These are phyloP conservation scores for Zelopaecilomyces penicillatus DNA, from an alignment of 2,329 filamentous ascomycete genomes.

Conservation along the genomic window DNA sequence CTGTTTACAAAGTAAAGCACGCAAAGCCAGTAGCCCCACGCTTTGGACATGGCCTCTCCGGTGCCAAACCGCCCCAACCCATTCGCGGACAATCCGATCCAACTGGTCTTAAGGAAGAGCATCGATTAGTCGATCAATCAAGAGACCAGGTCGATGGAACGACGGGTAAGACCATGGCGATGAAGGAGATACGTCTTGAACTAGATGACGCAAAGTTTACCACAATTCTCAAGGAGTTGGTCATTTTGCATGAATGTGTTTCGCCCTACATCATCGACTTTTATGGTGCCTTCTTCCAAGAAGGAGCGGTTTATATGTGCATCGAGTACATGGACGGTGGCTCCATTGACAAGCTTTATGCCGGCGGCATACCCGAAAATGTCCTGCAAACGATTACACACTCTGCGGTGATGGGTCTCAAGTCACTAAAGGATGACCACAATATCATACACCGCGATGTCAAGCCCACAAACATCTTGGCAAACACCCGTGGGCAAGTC, in stretches of 20 bases:
- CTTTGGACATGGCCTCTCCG: constrained; percentile 50
- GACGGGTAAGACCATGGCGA: constrained; percentile 85
- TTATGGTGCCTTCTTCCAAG: constrained; percentile 97
- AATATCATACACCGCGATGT: constrained; percentile 99
- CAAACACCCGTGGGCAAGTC: constrained; percentile 82
- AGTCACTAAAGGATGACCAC: constrained; percentile 91
- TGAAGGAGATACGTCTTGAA: constrained; percentile 97
- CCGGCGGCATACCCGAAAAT: constrained; percentile 79
- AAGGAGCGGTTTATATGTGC: constrained; percentile 97
- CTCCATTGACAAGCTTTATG: constrained; percentile 93
- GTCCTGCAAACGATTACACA: constrained; percentile 86
- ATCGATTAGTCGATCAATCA: constrained; percentile 14
- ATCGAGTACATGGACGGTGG: constrained; percentile 99
- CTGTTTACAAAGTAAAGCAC: constrained; percentile 93
- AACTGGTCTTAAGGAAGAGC: constrained; percentile 18
- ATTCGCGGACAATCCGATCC: constrained; percentile 29
- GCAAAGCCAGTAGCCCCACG: constrained; percentile 53
- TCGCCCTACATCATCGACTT: constrained; percentile 98
- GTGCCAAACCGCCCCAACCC: constrained; percentile 31
- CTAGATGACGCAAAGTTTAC: constrained; percentile 95
- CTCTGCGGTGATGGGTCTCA: constrained; percentile 83
- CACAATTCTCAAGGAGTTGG: constrained; percentile 94
- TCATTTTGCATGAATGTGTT: constrained; percentile 88
- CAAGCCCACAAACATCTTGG: constrained; percentile 96
- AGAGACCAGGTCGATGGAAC: constrained; percentile 32